Conservation (phyloP, 352 stramenopile species). For the Globisporangium abappressorium region DNA sequence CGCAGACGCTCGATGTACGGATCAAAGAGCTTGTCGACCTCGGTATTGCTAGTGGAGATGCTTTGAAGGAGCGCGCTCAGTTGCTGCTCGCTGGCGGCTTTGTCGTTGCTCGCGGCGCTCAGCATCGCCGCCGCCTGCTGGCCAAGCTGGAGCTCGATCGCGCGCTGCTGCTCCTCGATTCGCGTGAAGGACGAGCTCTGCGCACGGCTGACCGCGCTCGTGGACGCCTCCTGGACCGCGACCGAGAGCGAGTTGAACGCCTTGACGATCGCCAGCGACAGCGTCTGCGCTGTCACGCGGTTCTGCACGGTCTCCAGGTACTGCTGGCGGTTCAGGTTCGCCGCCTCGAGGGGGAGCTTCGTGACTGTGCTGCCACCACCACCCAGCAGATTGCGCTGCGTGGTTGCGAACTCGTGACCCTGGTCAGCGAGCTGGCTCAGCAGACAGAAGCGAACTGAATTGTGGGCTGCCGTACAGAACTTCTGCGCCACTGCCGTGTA, state of each 20-base stretch:
- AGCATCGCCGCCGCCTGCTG: neutral
- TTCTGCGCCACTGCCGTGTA: neutral
- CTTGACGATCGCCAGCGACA: neutral
- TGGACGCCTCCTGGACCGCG: neutral
- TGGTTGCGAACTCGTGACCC: neutral
- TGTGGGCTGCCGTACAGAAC: neutral
- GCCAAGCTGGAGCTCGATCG: neutral
- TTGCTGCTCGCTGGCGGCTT: neutral
- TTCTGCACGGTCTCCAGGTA: slow-evolving; percentile 2
- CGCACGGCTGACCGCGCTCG: neutral
- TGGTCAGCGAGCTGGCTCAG: neutral
- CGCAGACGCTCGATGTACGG: neutral
- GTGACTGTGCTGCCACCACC: neutral
- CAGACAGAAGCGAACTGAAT: neutral
- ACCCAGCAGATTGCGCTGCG: neutral
- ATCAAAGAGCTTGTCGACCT: slow-evolving; percentile 2
- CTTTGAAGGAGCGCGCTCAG: neutral
- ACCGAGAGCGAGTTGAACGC: slow-evolving; percentile 2
- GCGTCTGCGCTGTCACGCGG: neutral
- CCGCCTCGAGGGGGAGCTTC: neutral
- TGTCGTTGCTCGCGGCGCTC: neutral
- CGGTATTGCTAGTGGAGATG: neutral
- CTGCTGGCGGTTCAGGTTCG: neutral
- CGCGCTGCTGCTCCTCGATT: neutral
- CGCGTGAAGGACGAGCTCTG: neutral